Evolutionary conservation across 208 protist genomes (phyloP), one percentile per base, ranked within the genome.

Genomic region (Phytomonas sp.): DNA sequence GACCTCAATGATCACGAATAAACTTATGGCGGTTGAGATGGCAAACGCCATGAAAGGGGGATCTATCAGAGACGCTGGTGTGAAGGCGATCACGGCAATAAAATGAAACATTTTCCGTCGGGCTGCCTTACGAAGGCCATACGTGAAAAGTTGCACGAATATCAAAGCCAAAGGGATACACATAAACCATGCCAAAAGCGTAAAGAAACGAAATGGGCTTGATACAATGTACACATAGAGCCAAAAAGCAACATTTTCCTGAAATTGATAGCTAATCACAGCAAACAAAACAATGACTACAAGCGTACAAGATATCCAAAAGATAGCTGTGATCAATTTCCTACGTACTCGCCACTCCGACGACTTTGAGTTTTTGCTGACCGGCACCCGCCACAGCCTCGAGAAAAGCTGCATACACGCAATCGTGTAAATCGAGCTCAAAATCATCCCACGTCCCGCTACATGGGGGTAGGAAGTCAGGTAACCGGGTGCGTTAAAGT

Each of bases 21-120:
- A 29, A 43, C 78, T 82, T 23, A 82, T 79, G 1, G 87, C 92
- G 0, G 79, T 79, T 46, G 84, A 89, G 29, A 94, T 72, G n/a
- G 89, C 75, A 60, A 95, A 79, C 6, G 88, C 83, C 56, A 96
- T 76, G 74, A 96, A 96, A 2, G 79, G 68, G 28, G 92, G 92
- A 63, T 94, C 88, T 23, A 88, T 78, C 78, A 96, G 79, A 11
- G 83, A 85, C 3, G 83, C 75, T 15, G 89, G 87, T 2, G 88
- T 92, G 68, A 96, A 95, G 37, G 78, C 74, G 60, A 84, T 51
- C 5, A 96, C 87, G 13, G 83, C 92, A 65, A 96, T 79, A 43
- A 94, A 85, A 72, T 96, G 92, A 73, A 94, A 96, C n/a, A 96
- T 60, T 73, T 96, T 96, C 15, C 92, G 81, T 4, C 81, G 80